Conservation (phyloP, 257 asterid species). For the Solanum tacnaense region DNA sequence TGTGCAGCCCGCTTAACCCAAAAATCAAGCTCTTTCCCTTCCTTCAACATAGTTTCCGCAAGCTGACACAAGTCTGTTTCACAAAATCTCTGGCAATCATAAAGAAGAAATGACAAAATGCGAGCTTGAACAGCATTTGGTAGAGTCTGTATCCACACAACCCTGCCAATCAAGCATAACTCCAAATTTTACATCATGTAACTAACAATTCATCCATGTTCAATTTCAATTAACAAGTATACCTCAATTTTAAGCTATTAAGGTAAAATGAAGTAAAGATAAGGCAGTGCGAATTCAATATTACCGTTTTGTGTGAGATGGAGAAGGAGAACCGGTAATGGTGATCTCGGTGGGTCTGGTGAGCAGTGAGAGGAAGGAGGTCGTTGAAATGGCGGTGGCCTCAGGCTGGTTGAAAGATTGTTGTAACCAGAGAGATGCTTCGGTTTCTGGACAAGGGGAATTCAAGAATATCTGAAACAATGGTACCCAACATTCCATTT, state of each 20-base stretch:
- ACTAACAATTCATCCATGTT: not conserved
- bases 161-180: conserved; percentile 24
- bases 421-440: conserved; percentile 61
- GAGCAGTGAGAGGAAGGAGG: conserved; percentile 30
- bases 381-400: conserved; percentile 20
- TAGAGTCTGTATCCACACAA: conserved; percentile 51
- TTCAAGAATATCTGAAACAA: conserved; percentile 49
- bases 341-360: conserved; percentile 12
- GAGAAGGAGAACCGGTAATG: conserved; percentile 2
- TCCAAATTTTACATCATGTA: not conserved
- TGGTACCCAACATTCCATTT: conserved; percentile 69
- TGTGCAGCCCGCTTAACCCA: conserved; percentile 73
- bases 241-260: not conserved
- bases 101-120: conserved; percentile 43
- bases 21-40: conserved; percentile 36
- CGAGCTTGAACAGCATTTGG: conserved; percentile 59
- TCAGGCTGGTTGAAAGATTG: conserved; percentile 32
- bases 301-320: conserved; percentile 21
- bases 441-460: conserved; percentile 61
- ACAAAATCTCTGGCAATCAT: conserved; percentile 42
- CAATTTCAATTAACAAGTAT: not conserved
- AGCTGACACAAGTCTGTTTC: conserved; percentile 34
- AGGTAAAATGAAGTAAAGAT: not conserved
- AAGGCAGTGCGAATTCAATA: not conserved
- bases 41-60: conserved; percentile 35